These are phyloP conservation scores for Lophium mytilinum DNA, from an alignment of 495 filamentous ascomycete species.

Conservation along the genomic window DNA sequence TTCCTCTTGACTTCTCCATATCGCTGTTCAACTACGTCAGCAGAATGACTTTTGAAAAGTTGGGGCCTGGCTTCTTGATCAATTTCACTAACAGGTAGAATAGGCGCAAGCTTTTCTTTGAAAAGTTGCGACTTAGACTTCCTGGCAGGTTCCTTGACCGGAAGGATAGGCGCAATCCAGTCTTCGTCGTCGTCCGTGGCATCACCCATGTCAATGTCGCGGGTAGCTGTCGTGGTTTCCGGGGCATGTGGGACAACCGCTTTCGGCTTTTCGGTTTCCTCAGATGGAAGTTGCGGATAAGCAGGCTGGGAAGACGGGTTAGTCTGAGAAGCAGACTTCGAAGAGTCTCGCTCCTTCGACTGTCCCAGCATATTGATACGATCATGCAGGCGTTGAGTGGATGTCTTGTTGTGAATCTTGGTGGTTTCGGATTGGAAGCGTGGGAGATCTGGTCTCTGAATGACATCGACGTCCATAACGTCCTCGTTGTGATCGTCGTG, in stretches of 20 bases:
- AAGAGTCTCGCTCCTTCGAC: slow-evolving; percentile 19
- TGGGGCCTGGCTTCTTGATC: slow-evolving; percentile 29
- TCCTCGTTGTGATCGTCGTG: slow-evolving; percentile 50
- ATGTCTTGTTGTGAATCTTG: slow-evolving; percentile 72
- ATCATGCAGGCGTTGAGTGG: slow-evolving; percentile 84
- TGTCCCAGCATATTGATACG: slow-evolving; percentile 91
- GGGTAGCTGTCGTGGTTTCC: slow-evolving; percentile 11
- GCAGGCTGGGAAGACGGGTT: slow-evolving; percentile 35
- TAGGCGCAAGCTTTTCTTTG: background rate
- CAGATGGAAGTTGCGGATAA: slow-evolving; percentile 49
- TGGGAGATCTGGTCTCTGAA: slow-evolving; percentile 29
- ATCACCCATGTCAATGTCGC: slow-evolving; percentile 1
- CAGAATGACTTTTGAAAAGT: slow-evolving; percentile 48
- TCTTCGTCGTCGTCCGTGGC: slow-evolving; percentile 54
- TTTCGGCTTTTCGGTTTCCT: slow-evolving; percentile 28
- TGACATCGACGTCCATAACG: slow-evolving; percentile 51
- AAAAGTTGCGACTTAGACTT: background rate
- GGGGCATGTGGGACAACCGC: background rate
- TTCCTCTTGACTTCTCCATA: slow-evolving; percentile 25
- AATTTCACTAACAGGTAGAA: background rate
- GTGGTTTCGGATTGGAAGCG: slow-evolving; percentile 38
- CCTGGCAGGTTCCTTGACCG: slow-evolving; percentile 11
- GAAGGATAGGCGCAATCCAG: slow-evolving; percentile 56
- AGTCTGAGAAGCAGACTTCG: background rate
- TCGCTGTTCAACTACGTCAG: slow-evolving; percentile 50